phyloP scores from a whole-genome alignment of 306 rosid species.

The Cucumis sativus region DNA sequence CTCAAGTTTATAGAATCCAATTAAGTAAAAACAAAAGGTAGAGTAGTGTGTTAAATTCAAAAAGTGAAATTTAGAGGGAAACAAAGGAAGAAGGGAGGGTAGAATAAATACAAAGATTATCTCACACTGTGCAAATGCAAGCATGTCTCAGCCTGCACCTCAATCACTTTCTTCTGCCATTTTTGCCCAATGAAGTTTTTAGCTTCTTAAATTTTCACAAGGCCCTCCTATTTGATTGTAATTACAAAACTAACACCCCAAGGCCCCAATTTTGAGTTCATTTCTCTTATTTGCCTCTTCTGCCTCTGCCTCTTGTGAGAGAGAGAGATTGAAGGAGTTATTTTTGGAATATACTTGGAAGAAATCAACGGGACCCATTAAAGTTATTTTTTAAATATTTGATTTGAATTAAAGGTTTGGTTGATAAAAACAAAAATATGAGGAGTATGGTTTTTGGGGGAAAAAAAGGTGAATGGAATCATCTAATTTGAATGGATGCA shows the following conservation, averaged over 20 bases:
- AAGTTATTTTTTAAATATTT: neutral
- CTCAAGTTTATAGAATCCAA: no score
- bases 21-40: neutral
- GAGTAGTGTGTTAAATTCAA: neutral
- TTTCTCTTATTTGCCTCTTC: neutral
- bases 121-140: conserved; percentile 3
- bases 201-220: neutral
- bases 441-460: neutral
- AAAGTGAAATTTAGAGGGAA: neutral
- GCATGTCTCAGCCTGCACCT: neutral
- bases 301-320: no score
- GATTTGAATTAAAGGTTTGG: conserved; percentile 3
- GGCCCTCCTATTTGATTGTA: neutral
- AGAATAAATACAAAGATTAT: neutral
- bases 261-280: neutral
- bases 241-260: neutral
- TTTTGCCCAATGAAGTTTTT: neutral
- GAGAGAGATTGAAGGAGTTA: no score
- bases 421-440: neutral
- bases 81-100: neutral
- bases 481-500: neutral
- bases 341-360: neutral
- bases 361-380: neutral
- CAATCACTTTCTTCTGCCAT: conserved; percentile 1
- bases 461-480: neutral